These are phyloP conservation scores for Beauveria varroae DNA, from an alignment of 2,329 filamentous ascomycete genomes.

Conservation along the genomic window DNA sequence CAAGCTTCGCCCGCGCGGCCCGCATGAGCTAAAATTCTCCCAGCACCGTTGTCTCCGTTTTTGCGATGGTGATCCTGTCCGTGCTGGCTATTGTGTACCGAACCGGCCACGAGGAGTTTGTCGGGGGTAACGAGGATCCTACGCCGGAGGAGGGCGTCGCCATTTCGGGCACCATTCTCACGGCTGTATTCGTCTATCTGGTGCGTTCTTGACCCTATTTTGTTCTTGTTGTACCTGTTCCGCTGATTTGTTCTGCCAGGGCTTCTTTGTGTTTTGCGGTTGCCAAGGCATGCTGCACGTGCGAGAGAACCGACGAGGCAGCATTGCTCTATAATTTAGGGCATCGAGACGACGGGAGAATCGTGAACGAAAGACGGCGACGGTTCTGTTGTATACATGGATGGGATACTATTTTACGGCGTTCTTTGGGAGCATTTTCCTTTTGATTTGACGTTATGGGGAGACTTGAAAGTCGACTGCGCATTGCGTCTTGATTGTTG, in stretches of 20 bases:
- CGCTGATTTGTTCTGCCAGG: constrained; percentile 39
- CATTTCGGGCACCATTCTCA: constrained; percentile 79
- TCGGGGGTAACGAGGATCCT: constrained; percentile 66
- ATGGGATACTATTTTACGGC: background rate
- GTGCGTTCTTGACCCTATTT: constrained; percentile 49
- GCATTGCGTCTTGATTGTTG: background rate
- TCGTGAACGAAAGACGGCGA: background rate
- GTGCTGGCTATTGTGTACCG: constrained; percentile 65
- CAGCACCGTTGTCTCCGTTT: constrained; percentile 65
- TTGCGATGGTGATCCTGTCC: constrained; percentile 59
- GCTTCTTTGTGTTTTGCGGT: constrained; percentile 85
- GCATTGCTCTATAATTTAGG: constrained; percentile 61
- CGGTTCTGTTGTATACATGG: background rate
- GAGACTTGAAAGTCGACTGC: background rate
- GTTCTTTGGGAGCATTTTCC: constrained; percentile 9
- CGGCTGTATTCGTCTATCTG: constrained; percentile 78
- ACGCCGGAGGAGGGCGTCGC: constrained; percentile 62
- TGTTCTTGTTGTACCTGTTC: background rate
- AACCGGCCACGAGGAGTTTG: constrained; percentile 73
- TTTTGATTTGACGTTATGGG: background rate
- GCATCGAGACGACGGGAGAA: constrained; percentile 17
- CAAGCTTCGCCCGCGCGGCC: background rate
- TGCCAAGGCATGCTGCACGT: constrained; percentile 82
- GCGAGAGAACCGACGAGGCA: constrained; percentile 73
- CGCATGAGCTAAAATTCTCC: constrained; percentile 1